phyloP scores from a whole-genome alignment of 805 yeast genomes.

The Candida maesae region DNA sequence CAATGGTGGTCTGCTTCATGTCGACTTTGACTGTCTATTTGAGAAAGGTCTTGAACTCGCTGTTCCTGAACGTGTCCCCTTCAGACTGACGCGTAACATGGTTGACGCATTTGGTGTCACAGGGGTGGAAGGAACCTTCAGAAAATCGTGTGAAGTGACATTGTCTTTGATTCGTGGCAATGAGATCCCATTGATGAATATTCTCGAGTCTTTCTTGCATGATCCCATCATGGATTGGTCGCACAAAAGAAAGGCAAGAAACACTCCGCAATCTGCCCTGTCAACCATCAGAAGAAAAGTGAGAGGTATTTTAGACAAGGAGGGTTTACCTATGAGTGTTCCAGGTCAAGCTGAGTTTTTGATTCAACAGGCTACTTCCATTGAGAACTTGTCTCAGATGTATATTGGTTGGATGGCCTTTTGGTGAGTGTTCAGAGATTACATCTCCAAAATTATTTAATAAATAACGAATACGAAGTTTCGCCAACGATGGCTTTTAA shows the following conservation, averaged over 20 bases:
- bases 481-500: too few species aligned
- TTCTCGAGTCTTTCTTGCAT: conserved; percentile 85
- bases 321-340: conserved; percentile 83
- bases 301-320: conserved; percentile 76
- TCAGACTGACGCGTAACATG: conserved; percentile 83
- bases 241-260: conserved; percentile 36
- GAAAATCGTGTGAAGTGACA: conserved; percentile 83
- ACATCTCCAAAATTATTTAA: too few species aligned
- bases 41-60: conserved; percentile 73
- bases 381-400: conserved; percentile 74
- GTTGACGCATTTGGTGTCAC: conserved; percentile 86
- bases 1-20: conserved; percentile 82
- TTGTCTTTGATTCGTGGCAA: conserved; percentile 66
- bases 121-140: conserved; percentile 86
- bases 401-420: conserved; percentile 92
- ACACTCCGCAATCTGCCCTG: conserved; percentile 64
- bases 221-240: conserved; percentile 89
- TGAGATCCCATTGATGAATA: conserved; percentile 83
- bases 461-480: neutral
- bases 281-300: conserved; percentile 72
- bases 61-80: conserved; percentile 93
- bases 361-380: conserved; percentile 75
- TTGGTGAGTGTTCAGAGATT: too few species aligned
- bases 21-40: conserved; percentile 94
- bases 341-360: conserved; percentile 90